phyloP scores from a whole-genome alignment of 805 yeast species.

The Monosporozyma servazzii region DNA sequence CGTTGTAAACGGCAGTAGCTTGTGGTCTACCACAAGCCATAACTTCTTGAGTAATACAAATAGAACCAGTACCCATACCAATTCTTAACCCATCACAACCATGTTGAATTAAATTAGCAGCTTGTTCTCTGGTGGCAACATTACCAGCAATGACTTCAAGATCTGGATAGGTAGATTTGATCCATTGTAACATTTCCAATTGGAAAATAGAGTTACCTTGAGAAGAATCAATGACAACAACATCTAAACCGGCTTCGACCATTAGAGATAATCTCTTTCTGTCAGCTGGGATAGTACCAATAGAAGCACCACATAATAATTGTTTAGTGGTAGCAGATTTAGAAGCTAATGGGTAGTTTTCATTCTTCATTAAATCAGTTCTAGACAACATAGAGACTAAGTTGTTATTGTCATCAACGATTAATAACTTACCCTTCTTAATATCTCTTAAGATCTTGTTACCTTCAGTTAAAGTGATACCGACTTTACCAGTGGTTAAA shows the following conservation, averaged over 20 bases:
- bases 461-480: constrained; percentile 77
- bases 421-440: constrained; percentile 96
- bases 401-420: constrained; percentile 67
- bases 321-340: constrained; percentile 90
- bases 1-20: constrained; percentile 96
- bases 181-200: constrained; percentile 85
- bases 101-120: constrained; percentile 86
- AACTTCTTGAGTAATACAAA: constrained; percentile 98
- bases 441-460: constrained; percentile 84
- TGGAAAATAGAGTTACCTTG: constrained; percentile 97
- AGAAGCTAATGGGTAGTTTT: constrained; percentile 87
- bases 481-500: constrained; percentile 71
- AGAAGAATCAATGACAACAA: constrained; percentile 89
- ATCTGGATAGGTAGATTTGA: constrained; percentile 68
- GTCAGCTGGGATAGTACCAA: constrained; percentile 90
- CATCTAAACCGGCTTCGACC: constrained; percentile 95
- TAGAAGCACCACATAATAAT: constrained; percentile 96
- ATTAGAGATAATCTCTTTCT: constrained; percentile 72
- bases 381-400: constrained; percentile 84
- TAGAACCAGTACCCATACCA: constrained; percentile 99
- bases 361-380: constrained; percentile 95
- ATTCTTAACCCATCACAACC: constrained; percentile 98
- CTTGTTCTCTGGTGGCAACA: constrained; percentile 98
- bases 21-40: constrained; percentile 99
- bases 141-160: constrained; percentile 94